Base-by-base conservation (phyloP, 1,284 basidiomycete species). In the Omphalotus olearius region DNA sequence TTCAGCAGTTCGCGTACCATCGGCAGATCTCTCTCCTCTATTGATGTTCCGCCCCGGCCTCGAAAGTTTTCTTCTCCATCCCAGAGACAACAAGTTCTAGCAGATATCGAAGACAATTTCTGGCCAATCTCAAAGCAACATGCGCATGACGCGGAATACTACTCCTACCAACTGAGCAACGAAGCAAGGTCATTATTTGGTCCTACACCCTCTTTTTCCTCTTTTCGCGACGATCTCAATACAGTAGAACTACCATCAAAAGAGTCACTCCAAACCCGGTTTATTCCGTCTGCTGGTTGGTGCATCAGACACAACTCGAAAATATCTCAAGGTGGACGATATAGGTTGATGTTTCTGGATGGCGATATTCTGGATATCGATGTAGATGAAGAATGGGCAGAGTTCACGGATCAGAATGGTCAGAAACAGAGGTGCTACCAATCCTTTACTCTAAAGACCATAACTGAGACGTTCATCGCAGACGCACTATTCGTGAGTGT, bases 301-400 rank as follows among this genome's bases (percentile, higher is more conserved):
- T 75, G 74, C 50, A 66, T 74, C 45, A 66, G 72, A 36, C 66
- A 70, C 40, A 60, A 58, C 20, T 66, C 67, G 5, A 60, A 58
- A n/a, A 62, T 68, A 1, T 67, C 69, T 16, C 66, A 66, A 46
- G 70, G 66, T 9, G 69, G 70, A 9, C 58, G 65, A 23, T 75
- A 75, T 55, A 69, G 65, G 54, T 66, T 76, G 14, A 73, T 76
- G 73, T 76, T 75, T 49, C 51, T 72, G n/a, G 74, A 76, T 59
- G 74, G 74, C 1, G 63, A 64, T 25, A 58, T 65, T 18, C 58
- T 76, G 54, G 70, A 74, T 45, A 64, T 76, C 41, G 71, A 75
- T 51, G 66, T 70, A 1, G 71, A 72, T 46, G 69, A 74, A 51
- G 72, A 74, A 39, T 67, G 66, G 62, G 66, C 69, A 1, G 68